Evolutionary conservation across 2,329 filamentous ascomycete species (phyloP).

Genomic region (Scopulariopsis brevicaulis): DNA sequence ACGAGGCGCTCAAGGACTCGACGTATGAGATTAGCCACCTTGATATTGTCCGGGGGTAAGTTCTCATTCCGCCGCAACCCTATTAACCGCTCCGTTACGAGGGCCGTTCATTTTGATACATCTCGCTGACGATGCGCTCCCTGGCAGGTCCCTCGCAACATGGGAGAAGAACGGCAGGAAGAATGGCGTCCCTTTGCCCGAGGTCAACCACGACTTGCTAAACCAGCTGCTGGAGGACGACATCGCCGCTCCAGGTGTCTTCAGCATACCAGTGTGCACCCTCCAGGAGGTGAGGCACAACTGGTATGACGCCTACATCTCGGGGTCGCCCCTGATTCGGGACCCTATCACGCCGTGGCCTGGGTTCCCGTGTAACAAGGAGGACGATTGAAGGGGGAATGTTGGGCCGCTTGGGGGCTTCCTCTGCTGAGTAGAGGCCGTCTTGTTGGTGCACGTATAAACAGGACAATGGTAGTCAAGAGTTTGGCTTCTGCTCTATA

Average conservation of each 20-base stretch:
- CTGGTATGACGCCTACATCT: not conserved
- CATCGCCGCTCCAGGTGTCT: not conserved
- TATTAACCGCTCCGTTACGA: not conserved
- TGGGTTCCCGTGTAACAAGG: too few species aligned
- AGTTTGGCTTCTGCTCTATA: too few species aligned
- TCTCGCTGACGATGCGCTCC: not conserved
- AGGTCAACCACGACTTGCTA: not conserved
- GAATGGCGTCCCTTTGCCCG: not conserved
- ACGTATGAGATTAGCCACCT: not conserved
- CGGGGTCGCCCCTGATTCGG: not conserved
- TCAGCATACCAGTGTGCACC: not conserved
- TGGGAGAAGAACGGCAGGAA: not conserved
- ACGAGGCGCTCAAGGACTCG: not conserved
- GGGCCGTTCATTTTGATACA: not conserved
- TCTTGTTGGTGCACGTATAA: too few species aligned
- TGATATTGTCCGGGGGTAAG: not conserved
- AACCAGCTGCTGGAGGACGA: not conserved
- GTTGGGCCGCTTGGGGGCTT: too few species aligned
- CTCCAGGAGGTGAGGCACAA: not conserved
- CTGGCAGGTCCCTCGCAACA: not conserved
- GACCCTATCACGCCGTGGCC: too few species aligned
- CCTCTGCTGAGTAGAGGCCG: too few species aligned
- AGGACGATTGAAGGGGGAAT: too few species aligned
- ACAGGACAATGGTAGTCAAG: too few species aligned
- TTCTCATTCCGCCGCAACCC: not conserved